Evolutionary conservation across 2,329 filamentous ascomycete genomes (phyloP), one percentile per base, ranked within the genome.

Genomic region (Cercospora sesami): DNA sequence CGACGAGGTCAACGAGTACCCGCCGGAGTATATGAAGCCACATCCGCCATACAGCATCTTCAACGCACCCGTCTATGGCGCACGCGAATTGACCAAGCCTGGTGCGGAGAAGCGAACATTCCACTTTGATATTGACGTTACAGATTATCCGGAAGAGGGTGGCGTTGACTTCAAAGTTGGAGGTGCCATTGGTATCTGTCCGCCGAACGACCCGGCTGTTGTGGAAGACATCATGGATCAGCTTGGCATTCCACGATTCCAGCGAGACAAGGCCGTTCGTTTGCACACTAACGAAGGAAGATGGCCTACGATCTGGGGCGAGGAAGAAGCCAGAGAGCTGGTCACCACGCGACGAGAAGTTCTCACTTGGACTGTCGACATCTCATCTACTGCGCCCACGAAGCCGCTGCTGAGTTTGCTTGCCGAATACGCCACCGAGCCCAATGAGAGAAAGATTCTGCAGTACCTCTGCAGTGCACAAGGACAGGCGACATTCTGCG

Each of bases 221-320:
- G 94, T 99, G 1, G 91, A 97, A 16, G 90, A 95, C 70, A 83
- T 98, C 45, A 87, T 99, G 72, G 89, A 97, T 76, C 83, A 90
- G 26, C 87, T 99, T 18, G 86, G 91, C 74, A 86, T 98, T 23
- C 94, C 94, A 3, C 90, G 88, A 42, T 92, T 90, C 76, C 85
- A 95, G 68, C 90, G 95, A 31, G 91, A 96, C 81, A 95, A 92
- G 83, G 90, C 91, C 14, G 86, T 97, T 18, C 83, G 91, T 18
- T 82, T 98, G 73, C 89, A 89, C 78, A 98, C 95, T 0, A 88
- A 86, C 39, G 87, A 85, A 69, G 94, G 94, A 36, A 87, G 95
- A 60, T 99, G 94, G 94, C 95, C 95, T 4, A 99, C 95, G 0
- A 96, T 99, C 60, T 99, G 95, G 95, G 95, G 94, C 51, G 92